phyloP scores from a whole-genome alignment of 75 land plant species.

The Adiantum capillusveneris region DNA sequence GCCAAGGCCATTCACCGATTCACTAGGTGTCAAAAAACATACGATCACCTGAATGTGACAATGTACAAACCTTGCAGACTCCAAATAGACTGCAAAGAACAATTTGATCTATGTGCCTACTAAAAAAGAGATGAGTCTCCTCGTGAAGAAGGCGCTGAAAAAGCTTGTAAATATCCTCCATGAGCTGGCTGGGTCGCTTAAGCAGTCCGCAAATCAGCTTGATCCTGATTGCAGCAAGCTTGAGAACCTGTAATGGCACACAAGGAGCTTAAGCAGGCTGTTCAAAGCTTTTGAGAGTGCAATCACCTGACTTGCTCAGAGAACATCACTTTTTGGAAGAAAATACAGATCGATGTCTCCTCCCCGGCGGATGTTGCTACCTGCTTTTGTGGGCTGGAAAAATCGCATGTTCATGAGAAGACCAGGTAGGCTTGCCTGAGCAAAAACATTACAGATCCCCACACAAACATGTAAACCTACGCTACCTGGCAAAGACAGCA shows the following conservation, averaged over 20 bases:
- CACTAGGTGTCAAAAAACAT: too few species aligned
- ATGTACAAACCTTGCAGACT: constrained; percentile 73
- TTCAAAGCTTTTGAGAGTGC: too few species aligned
- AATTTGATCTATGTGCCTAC: constrained; percentile 92
- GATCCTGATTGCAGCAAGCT: constrained; percentile 86
- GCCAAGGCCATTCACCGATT: too few species aligned
- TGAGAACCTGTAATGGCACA: constrained; percentile 69
- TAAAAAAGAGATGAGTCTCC: constrained; percentile 72
- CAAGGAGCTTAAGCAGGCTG: too few species aligned
- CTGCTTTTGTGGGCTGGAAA: constrained; percentile 81
- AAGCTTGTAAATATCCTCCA: constrained; percentile 69
- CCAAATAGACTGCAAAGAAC: constrained; percentile 88
- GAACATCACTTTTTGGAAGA: constrained; percentile 66
- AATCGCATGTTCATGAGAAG: too few species aligned
- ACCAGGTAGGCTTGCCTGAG: not conserved
- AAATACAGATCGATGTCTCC: constrained; percentile 73
- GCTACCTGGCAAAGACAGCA: constrained; percentile 89
- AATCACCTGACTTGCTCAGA: too few species aligned
- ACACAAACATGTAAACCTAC: not conserved
- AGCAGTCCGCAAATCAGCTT: constrained; percentile 68
- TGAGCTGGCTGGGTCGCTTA: constrained; percentile 43
- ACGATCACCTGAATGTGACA: too few species aligned
- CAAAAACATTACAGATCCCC: too few species aligned
- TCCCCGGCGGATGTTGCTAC: constrained; percentile 76
- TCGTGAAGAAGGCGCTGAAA: constrained; percentile 57